phyloP scores from a whole-genome alignment of 176 grass and related monocot species.

The Oryza coarctata region DNA sequence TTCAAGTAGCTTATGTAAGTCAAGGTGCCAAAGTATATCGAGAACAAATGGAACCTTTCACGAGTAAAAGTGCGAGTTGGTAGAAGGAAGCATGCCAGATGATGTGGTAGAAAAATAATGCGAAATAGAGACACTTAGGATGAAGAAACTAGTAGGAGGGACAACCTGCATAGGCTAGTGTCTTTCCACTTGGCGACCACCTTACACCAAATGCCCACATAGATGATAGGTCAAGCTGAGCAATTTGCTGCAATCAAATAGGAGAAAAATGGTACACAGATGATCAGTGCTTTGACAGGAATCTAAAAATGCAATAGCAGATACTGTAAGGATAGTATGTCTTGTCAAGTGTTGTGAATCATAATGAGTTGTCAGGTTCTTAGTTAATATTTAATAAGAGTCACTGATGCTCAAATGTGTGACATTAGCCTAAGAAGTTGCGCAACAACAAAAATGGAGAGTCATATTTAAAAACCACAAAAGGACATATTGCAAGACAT shows the following conservation, averaged over 20 bases:
- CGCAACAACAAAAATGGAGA: not conserved
- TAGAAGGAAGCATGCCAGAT: not conserved
- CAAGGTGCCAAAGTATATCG: not conserved
- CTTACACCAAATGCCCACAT: conserved; percentile 95
- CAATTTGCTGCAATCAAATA: conserved; percentile 80
- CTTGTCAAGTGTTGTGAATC: not conserved
- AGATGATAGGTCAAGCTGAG: conserved; percentile 85
- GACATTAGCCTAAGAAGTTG: not conserved
- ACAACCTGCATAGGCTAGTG: conserved; percentile 88
- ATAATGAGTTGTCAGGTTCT: not conserved
- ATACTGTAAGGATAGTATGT: not conserved
- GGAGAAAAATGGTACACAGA: conserved; percentile 22
- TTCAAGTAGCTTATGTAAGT: not conserved
- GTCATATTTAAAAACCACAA: not conserved
- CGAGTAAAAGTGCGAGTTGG: not conserved
- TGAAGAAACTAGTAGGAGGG: conserved; percentile 8
- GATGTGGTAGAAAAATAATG: not conserved
- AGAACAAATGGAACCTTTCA: not conserved
- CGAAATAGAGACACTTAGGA: conserved; percentile 21
- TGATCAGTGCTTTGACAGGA: not conserved
- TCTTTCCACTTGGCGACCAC: conserved; percentile 95
- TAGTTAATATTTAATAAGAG: not conserved
- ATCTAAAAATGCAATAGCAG: conserved; percentile 11
- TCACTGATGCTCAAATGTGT: conserved; percentile 6
- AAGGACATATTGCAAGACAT: not conserved